Evolutionary conservation across 306 rosid genomes (phyloP), one percentile per base, ranked within the genome.

Genomic region (Alnus glutinosa): DNA sequence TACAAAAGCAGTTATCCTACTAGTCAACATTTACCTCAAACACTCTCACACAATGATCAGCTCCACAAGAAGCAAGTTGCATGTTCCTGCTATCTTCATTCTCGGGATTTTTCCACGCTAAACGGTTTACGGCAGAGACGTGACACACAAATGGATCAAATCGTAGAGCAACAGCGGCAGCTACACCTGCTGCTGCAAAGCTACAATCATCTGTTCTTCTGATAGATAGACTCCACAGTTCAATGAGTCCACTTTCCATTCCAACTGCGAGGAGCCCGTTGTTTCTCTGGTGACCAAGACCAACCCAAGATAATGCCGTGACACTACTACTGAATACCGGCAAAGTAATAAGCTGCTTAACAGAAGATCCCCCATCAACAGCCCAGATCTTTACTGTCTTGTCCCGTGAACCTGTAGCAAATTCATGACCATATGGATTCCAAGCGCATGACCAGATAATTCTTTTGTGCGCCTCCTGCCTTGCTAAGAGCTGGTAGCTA

Each of bases 361-460:
- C 88, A 8, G 92, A 87, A 30, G 89, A 85, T 19, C 85, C 89
- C 50, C 70, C 68, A 50, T 85, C 87, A 0, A 91, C 48, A 1
- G 83, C 87, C 99, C 99, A 96, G 66, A 93, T 89, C 85, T 96
- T 96, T 58, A 93, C 97, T 0, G 85, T 86, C 75, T 91, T 96
- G 86, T 93, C 98, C 75, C 99, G 83, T 1, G 99, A 96, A 55
- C 97, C 98, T 3, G 98, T 96, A 28, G 97, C 99, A 44, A 95
- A 96, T 85, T 96, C 98, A 8, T 93, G 83, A 55, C 98, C 89
- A 6, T 84, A 71, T 39, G 97, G 98, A 81, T 96, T 96, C 99
- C 99, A 96, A 75, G 94, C 89, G 76, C 99, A 96, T 18, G 99
- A 84, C 98, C 99, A 90, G 88, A 93, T 93, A 63, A 96, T 96